Evolutionary conservation across 345 rosid species (phyloP).

Genomic region (Trapa bicornis): DNA sequence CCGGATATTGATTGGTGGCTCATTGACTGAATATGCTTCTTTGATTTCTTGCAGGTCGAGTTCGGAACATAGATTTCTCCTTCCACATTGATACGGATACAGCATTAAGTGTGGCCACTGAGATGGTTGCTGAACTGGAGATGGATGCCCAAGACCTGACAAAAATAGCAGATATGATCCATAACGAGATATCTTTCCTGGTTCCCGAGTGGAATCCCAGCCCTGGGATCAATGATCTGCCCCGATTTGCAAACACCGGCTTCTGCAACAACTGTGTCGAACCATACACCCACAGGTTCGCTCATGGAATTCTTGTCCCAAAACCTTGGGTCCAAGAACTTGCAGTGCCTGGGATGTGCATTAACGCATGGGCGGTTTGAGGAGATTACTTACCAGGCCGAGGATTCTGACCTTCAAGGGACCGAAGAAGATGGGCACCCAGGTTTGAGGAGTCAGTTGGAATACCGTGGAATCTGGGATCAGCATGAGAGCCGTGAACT

Average conservation of each 20-base stretch:
- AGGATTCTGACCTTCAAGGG: conserved; percentile 29
- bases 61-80: conserved; percentile 79
- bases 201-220: conserved; percentile 74
- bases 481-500: conserved; percentile 65
- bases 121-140: conserved; percentile 92
- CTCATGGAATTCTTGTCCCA: conserved; percentile 33
- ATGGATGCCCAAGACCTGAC: conserved; percentile 66
- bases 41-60: conserved; percentile 30
- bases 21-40: background rate
- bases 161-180: conserved; percentile 77
- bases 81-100: conserved; percentile 65
- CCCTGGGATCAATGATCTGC: conserved; percentile 55
- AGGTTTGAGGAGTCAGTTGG: conserved; percentile 12
- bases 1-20: too few species aligned
- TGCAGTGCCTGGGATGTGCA: conserved; percentile 52
- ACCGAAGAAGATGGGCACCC: conserved; percentile 20
- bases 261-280: conserved; percentile 55
- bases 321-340: conserved; percentile 21
- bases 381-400: conserved; percentile 52
- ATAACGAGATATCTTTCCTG: conserved; percentile 68
- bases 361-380: conserved; percentile 78
- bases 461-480: conserved; percentile 47
- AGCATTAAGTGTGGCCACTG: conserved; percentile 77
- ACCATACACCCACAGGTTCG: conserved; percentile 59
- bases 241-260: conserved; percentile 34